Conservation (phyloP, 2,329 filamentous ascomycete genomes). For the Cordyceps tenuipes region DNA sequence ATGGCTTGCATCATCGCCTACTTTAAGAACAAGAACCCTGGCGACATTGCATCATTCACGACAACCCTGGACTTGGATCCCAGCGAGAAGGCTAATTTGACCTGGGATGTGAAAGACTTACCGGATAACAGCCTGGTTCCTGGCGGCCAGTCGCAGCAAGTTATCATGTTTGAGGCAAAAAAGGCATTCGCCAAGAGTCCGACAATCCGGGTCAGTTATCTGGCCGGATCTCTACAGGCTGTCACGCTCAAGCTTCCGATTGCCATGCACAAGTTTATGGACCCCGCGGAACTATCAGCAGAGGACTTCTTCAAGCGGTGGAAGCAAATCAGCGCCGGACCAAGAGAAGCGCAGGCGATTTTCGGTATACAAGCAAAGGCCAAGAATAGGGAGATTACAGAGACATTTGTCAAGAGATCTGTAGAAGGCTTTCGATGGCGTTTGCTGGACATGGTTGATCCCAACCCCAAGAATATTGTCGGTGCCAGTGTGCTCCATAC, state of each 20-base stretch:
- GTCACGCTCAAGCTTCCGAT: slow-evolving; percentile 87
- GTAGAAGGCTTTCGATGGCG: slow-evolving; percentile 88
- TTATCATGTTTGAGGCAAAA: slow-evolving; percentile 87
- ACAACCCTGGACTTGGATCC: slow-evolving; percentile 82
- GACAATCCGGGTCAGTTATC: slow-evolving; percentile 87
- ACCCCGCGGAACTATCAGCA: slow-evolving; percentile 71
- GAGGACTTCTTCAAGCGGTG: slow-evolving; percentile 99
- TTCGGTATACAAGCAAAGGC: slow-evolving; percentile 56
- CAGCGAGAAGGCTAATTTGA: slow-evolving; percentile 56
- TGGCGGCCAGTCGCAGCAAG: slow-evolving; percentile 78
- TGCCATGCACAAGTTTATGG: slow-evolving; percentile 92
- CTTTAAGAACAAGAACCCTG: slow-evolving; percentile 88
- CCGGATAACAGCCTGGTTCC: slow-evolving; percentile 74
- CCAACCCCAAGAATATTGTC: slow-evolving; percentile 88
- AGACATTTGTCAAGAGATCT: slow-evolving; percentile 60
- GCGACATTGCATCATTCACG: slow-evolving; percentile 81
- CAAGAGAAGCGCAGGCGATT: slow-evolving; percentile 80
- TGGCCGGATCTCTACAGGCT: slow-evolving; percentile 87
- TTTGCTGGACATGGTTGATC: slow-evolving; percentile 76
- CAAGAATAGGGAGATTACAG: slow-evolving; percentile 53
- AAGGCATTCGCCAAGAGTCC: slow-evolving; percentile 74
- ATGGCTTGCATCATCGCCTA: slow-evolving; percentile 94
- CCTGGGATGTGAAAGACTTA: slow-evolving; percentile 79
- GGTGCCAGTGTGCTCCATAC: slow-evolving; percentile 83
- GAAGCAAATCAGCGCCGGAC: slow-evolving; percentile 91